Evolutionary conservation across 352 stramenopile species (phyloP).

Genomic region (Pythium myriotylum): DNA sequence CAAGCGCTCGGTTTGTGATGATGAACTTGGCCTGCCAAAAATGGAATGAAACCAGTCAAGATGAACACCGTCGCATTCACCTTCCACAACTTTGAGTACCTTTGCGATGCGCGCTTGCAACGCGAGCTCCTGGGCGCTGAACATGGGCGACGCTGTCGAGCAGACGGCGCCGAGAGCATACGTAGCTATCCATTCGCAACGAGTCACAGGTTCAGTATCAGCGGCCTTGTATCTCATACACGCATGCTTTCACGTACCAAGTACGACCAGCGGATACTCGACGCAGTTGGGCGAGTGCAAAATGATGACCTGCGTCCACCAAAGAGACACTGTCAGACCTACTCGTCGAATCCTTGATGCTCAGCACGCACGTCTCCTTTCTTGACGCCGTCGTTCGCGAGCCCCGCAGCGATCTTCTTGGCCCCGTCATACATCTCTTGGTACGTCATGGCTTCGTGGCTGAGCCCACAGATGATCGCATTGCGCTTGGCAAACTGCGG

Average conservation of each 20-base stretch:
- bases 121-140: slow-evolving; percentile 48
- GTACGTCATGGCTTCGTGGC: slow-evolving; percentile 51
- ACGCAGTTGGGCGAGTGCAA: slow-evolving; percentile 75
- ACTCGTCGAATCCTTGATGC: too few relatives aligned
- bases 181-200: too few relatives aligned
- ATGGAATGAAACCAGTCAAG: too few relatives aligned
- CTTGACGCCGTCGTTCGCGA: slow-evolving; percentile 49
- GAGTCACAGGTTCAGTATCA: too few relatives aligned
- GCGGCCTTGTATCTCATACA: too few relatives aligned
- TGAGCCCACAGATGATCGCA: slow-evolving; percentile 62
- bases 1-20: slow-evolving; percentile 58
- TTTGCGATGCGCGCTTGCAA: slow-evolving; percentile 46
- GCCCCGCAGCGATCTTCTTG: slow-evolving; percentile 43
- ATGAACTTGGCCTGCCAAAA: slow-evolving; percentile 60
- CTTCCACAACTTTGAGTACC: too few relatives aligned
- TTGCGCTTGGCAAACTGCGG: slow-evolving; percentile 36
- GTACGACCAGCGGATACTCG: slow-evolving; percentile 57
- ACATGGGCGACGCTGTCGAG: slow-evolving; percentile 66
- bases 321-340: too few relatives aligned
- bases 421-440: slow-evolving; percentile 40
- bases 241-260: too few relatives aligned
- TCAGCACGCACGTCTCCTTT: slow-evolving; percentile 48
- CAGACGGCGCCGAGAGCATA: slow-evolving; percentile 53
- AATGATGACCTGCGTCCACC: slow-evolving; percentile 48
- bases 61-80: too few relatives aligned